These are phyloP conservation scores for Rachicladosporium sp. DNA, from an alignment of 2,329 filamentous ascomycete genomes.

Conservation along the genomic window DNA sequence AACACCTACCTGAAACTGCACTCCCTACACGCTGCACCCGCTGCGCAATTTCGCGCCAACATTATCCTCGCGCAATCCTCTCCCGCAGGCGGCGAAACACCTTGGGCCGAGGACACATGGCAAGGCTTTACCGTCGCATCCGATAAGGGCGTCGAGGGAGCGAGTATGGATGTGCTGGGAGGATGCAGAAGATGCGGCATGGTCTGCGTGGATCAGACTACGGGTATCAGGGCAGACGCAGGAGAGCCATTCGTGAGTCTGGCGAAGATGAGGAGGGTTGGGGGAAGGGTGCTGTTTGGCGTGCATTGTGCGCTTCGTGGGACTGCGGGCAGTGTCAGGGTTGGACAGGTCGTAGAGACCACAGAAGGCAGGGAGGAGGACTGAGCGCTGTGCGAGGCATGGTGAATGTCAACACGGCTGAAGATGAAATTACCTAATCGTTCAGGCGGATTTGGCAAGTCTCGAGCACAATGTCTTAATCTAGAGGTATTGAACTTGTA, in stretches of 20 bases:
- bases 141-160: conserved; percentile 26
- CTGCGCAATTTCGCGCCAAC: conserved; percentile 78
- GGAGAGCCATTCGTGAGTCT: conserved; percentile 75
- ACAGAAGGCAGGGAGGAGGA: too few relatives aligned
- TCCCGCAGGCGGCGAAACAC: conserved; percentile 34
- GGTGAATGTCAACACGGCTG: too few relatives aligned
- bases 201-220: conserved; percentile 85
- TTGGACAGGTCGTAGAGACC: too few relatives aligned
- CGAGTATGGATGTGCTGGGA: conserved; percentile 57
- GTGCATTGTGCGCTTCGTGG: conserved; percentile 45
- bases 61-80: conserved; percentile 54
- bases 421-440: too few relatives aligned
- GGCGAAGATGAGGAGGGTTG: conserved; percentile 70
- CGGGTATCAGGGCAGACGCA: conserved; percentile 54
- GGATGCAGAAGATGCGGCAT: conserved; percentile 86
- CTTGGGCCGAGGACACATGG: conserved; percentile 79
- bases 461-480: too few relatives aligned
- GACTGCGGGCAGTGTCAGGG: neutral
- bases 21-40: conserved; percentile 53
- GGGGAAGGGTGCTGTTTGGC: conserved; percentile 82
- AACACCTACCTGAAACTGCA: conserved; percentile 57
- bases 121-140: conserved; percentile 50
- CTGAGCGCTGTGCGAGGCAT: too few relatives aligned
- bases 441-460: too few relatives aligned
- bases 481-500: too few relatives aligned